These are phyloP conservation scores for Euryodendron excelsum DNA, from an alignment of 148 eudicot species.

Conservation along the genomic window DNA sequence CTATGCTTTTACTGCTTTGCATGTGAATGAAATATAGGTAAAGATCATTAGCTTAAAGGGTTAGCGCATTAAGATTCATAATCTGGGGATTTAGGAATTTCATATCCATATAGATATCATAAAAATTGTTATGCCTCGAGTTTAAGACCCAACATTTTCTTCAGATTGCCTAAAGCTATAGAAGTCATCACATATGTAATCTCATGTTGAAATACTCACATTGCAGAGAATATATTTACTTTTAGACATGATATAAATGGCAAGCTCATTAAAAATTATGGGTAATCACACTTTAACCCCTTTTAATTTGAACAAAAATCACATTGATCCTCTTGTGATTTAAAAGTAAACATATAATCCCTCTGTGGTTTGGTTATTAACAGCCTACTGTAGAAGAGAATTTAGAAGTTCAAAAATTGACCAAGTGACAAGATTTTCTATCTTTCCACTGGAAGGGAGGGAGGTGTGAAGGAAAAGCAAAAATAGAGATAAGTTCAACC, in stretches of 20 bases:
- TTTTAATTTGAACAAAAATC: no score
- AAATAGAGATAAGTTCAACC: conserved; percentile 35
- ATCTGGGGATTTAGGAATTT: no score
- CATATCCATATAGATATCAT: background rate
- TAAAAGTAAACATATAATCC: background rate
- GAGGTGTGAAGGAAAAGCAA: background rate
- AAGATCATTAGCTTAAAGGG: no score
- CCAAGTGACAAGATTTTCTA: background rate
- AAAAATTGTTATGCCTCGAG: background rate
- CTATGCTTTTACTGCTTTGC: no score
- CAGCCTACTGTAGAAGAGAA: background rate
- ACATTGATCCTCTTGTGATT: no score
- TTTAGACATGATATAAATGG: background rate
- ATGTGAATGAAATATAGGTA: no score
- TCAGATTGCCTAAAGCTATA: background rate
- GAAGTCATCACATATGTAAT: background rate
- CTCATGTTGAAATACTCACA: background rate
- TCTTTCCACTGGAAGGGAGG: background rate
- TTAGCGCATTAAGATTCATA: no score
- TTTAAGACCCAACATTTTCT: background rate
- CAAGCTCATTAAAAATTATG: background rate
- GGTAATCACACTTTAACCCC: no score
- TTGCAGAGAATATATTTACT: background rate
- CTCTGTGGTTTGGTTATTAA: no score
- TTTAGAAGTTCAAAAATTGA: background rate